A percentile compares a stretch with the other conserved stretches of the same genome.
phyloP scores from a whole-genome alignment of 768 basidiomycete species.

The Mycena latifolia region DNA sequence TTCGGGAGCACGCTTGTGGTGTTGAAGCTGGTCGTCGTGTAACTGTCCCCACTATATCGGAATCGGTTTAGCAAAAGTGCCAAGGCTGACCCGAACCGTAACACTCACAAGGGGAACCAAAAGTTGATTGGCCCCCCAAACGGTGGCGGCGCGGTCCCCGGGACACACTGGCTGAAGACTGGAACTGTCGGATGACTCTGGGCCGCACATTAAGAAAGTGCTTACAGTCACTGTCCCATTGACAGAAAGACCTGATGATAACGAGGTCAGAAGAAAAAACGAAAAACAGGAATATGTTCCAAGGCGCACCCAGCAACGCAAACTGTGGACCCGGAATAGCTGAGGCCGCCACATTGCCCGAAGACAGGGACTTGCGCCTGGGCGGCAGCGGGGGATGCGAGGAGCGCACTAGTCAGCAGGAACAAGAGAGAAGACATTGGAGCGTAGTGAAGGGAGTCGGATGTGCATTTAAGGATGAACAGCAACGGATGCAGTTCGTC shows the following conservation, averaged over 20 bases:
- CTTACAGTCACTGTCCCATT: slow-evolving; percentile 45
- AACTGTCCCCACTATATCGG: slow-evolving; percentile 45
- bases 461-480: background rate
- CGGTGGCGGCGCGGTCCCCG: slow-evolving; percentile 42
- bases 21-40: slow-evolving; percentile 50
- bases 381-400: background rate
- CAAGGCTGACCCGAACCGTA: too few species aligned
- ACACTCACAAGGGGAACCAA: slow-evolving; percentile 34
- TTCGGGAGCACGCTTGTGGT: slow-evolving; percentile 41
- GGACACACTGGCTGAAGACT: slow-evolving; percentile 59
- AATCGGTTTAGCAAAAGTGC: background rate
- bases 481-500: background rate
- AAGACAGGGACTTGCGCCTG: slow-evolving; percentile 12
- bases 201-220: background rate
- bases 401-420: slow-evolving; percentile 4
- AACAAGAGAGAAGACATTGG: slow-evolving; percentile 1
- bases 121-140: slow-evolving; percentile 47
- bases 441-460: background rate
- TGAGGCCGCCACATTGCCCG: slow-evolving; percentile 20
- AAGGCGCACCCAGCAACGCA: slow-evolving; percentile 56
- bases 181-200: background rate
- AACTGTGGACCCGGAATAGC: slow-evolving; percentile 50
- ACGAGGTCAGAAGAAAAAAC: background rate
- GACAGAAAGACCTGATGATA: slow-evolving; percentile 12
- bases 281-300: too few species aligned